Conservation (phyloP, 768 basidiomycete species). For the Suillus occidentalis region DNA sequence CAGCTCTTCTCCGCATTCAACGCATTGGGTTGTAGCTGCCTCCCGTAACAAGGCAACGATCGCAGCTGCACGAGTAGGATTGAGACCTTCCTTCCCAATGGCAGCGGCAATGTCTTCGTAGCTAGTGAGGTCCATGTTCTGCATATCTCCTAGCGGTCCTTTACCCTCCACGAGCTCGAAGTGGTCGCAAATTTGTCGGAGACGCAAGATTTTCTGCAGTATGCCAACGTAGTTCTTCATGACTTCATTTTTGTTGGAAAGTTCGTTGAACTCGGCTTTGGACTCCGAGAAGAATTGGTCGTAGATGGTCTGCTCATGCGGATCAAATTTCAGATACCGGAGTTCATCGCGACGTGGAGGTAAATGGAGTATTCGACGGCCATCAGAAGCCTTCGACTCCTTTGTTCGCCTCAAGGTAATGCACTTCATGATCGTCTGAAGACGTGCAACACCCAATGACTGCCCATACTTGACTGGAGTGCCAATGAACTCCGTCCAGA, state of each 20-base stretch:
- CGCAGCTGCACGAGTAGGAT: slow-evolving; percentile 68
- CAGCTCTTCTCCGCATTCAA: slow-evolving; percentile 83
- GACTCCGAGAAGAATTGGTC: slow-evolving; percentile 86
- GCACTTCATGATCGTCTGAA: slow-evolving; percentile 96
- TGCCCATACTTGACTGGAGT: slow-evolving; percentile 92
- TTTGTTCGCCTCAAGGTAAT: slow-evolving; percentile 97
- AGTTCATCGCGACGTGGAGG: slow-evolving; percentile 91
- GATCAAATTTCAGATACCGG: slow-evolving; percentile 79
- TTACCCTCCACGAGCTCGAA: slow-evolving; percentile 84
- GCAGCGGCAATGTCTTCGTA: slow-evolving; percentile 80
- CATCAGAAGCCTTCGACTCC: slow-evolving; percentile 78
- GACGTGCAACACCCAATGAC: slow-evolving; percentile 83
- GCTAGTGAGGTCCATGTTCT: slow-evolving; percentile 46
- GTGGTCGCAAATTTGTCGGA: slow-evolving; percentile 98
- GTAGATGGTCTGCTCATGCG: slow-evolving; percentile 83
- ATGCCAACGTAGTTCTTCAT: slow-evolving; percentile 99
- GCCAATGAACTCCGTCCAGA: slow-evolving; percentile 93
- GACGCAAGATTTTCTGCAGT: slow-evolving; percentile 90
- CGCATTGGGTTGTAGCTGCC: slow-evolving; percentile 84
- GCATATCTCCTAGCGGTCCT: slow-evolving; percentile 43
- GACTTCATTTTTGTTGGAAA: slow-evolving; percentile 86
- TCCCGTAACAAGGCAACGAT: slow-evolving; percentile 86
- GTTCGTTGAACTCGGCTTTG: slow-evolving; percentile 87
- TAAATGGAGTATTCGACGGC: slow-evolving; percentile 80
- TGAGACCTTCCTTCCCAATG: slow-evolving; percentile 80